Evolutionary conservation across 495 filamentous ascomycete genomes (phyloP).

Genomic region (Pseudevernia furfuracea): DNA sequence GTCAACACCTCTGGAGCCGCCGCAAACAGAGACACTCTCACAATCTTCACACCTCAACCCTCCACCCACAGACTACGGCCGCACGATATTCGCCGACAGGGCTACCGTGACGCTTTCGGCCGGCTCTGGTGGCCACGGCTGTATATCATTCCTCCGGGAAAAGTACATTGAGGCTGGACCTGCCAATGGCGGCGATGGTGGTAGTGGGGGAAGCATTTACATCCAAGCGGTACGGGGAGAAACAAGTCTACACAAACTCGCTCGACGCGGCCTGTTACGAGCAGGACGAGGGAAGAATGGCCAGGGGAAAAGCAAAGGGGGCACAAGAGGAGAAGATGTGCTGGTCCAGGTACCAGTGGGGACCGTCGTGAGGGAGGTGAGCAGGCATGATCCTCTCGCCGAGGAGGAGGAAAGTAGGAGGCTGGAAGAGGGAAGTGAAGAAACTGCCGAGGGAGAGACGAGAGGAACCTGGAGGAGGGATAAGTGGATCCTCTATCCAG

Average conservation of each 20-base stretch:
- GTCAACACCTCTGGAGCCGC: conserved; percentile 18
- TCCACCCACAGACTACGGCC: conserved; percentile 69
- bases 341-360: conserved; percentile 87
- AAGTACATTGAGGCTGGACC: conserved; percentile 80
- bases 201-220: conserved; percentile 83
- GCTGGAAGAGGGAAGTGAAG: conserved; percentile 27
- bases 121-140: conserved; percentile 80
- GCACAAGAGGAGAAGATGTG: conserved; percentile 76
- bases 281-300: conserved; percentile 78
- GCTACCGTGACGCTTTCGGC: conserved; percentile 67
- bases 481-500: conserved; percentile 81
- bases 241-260: conserved; percentile 87
- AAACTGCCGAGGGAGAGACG: conserved; percentile 23
- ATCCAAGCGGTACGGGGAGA: conserved; percentile 88
- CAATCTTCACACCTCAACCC: conserved; percentile 63
- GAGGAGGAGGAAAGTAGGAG: conserved; percentile 47
- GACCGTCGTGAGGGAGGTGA: conserved; percentile 78
- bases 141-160: conserved; percentile 86
- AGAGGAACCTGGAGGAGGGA: conserved; percentile 41
- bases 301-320: conserved; percentile 72
- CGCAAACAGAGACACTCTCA: conserved; percentile 28
- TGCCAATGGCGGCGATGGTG: conserved; percentile 95
- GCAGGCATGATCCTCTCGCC: conserved; percentile 64
- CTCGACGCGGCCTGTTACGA: conserved; percentile 63
- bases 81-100: conserved; percentile 77